Base-by-base conservation (phyloP, 192 early-diverging fungal species). In the Entomortierella parvispora region DNA sequence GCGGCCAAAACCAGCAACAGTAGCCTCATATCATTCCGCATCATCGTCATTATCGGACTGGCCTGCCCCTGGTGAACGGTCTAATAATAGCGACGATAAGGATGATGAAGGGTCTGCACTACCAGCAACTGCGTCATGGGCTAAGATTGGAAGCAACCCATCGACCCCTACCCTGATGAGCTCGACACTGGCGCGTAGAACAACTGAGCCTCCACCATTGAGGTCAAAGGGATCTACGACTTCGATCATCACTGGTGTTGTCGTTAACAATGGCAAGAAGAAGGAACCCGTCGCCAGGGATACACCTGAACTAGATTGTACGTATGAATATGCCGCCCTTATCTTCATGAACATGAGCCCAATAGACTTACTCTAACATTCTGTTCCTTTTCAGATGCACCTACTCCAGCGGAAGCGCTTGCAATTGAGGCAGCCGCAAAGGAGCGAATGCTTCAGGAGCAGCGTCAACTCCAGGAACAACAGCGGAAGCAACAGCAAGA, bases 101-200 rank as follows among this genome's bases (percentile, higher is more conserved):
- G 76, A 79, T n/a, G 80, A 84, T 4, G 83, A 59, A 62, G 76
- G 68, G 33, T 87, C 87, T 9, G 87, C 87, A 17, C 64, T 89
- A 42, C 87, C 87, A 5, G 82, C 82, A 11, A 89, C 87, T 2
- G 87, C 85, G 7, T 89, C 87, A 2, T 89, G 87, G 87, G 87
- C 82, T 1, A 84, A 82, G 48, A 50, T 81, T 53, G 68, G 69
- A 25, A 81, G 54, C 40, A 83, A 77, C 53, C 48, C 81, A 50
- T 62, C 82, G 6, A 77, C 74, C 7, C 74, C 74, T 5, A 68
- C 52, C 0, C 42, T 77, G 20, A 56, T 57, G 47, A 68, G 57
- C 45, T 77, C 74, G 3, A 63, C 66, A 10, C 17, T 64, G 2
- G 50, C 58, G 5, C 65, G 74, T n/a, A 77, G 62, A 37, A 62